Evolutionary conservation across 2,329 filamentous ascomycete species (phyloP).

Genomic region (Tothia fuscella): DNA sequence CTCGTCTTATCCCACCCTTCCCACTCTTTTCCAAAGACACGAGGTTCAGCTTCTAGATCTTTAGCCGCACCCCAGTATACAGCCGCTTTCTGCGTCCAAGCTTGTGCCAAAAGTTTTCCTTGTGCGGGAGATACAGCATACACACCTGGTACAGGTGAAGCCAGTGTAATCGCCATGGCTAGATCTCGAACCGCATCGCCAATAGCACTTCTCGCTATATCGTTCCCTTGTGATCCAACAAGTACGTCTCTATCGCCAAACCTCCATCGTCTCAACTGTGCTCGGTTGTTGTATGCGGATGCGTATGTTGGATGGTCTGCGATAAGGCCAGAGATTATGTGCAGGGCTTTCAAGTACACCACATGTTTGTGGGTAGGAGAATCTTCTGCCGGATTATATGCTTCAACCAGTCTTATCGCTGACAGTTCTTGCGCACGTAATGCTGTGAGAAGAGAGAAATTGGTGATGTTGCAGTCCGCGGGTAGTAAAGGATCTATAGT

Average conservation of each 20-base stretch:
- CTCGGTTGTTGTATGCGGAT: constrained; percentile 62
- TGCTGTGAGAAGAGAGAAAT: constrained; percentile 11
- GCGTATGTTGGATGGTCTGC: constrained; percentile 51
- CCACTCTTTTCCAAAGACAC: too few species aligned
- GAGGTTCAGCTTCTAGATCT: constrained; percentile 15
- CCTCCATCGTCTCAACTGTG: constrained; percentile 51
- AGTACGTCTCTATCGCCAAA: constrained; percentile 42
- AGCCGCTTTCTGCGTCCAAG: constrained; percentile 11
- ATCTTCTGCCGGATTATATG: constrained; percentile 7
- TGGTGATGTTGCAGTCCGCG: constrained; percentile 15
- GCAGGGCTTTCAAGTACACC: constrained; percentile 12
- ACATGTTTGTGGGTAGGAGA: not conserved
- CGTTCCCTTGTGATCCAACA: constrained; percentile 4
- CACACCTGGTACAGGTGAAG: not conserved
- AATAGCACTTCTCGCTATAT: not conserved
- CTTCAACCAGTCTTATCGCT: constrained; percentile 18
- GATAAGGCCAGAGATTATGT: constrained; percentile 44
- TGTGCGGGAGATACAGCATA: constrained; percentile 7
- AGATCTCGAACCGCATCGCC: constrained; percentile 2
- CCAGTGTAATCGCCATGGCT: constrained; percentile 9
- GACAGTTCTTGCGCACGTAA: constrained; percentile 16
- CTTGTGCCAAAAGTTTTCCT: constrained; percentile 8
- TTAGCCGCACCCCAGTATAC: constrained; percentile 7
- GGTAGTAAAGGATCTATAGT: constrained; percentile 13
- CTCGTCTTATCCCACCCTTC: constrained; percentile 24